These are phyloP conservation scores for Cladosporium velox DNA, from an alignment of 2,329 filamentous ascomycete species.

Conservation along the genomic window DNA sequence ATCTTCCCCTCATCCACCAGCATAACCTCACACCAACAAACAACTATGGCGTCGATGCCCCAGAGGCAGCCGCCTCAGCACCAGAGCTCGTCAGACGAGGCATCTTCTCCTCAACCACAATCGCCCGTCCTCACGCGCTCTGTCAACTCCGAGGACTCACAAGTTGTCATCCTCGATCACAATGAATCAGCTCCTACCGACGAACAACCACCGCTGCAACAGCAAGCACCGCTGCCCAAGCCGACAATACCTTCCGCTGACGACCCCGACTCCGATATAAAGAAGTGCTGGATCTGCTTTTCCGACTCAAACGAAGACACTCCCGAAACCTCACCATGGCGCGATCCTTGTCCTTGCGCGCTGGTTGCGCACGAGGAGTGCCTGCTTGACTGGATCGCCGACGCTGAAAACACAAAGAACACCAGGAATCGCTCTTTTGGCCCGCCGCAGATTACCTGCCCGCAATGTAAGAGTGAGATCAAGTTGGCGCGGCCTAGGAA, in stretches of 20 bases:
- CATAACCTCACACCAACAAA: background rate
- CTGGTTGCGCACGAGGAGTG: conserved; percentile 89
- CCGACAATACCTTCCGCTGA: conserved; percentile 18
- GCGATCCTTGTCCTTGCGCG: conserved; percentile 86
- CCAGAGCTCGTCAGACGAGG: conserved; percentile 31
- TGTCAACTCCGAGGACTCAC: conserved; percentile 47
- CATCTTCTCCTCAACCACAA: conserved; percentile 24
- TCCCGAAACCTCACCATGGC: conserved; percentile 69
- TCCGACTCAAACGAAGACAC: conserved; percentile 65
- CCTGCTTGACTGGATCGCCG: conserved; percentile 89
- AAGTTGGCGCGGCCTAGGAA: conserved; percentile 73
- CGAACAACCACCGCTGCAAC: conserved; percentile 16
- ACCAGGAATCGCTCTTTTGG: conserved; percentile 49
- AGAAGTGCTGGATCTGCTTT: conserved; percentile 71
- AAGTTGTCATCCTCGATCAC: conserved; percentile 48
- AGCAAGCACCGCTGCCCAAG: conserved; percentile 24
- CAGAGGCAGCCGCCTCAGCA: conserved; percentile 39
- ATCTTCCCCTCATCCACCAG: background rate
- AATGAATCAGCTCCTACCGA: conserved; percentile 19
- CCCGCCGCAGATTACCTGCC: conserved; percentile 71
- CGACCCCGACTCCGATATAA: conserved; percentile 42
- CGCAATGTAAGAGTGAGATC: conserved; percentile 85
- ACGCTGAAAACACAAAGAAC: conserved; percentile 69
- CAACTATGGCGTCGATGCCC: conserved; percentile 18
- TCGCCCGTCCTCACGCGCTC: conserved; percentile 39